Evolutionary conservation across 1,284 basidiomycete genomes (phyloP).

Genomic region (Tetrapyrgos nigripes): DNA sequence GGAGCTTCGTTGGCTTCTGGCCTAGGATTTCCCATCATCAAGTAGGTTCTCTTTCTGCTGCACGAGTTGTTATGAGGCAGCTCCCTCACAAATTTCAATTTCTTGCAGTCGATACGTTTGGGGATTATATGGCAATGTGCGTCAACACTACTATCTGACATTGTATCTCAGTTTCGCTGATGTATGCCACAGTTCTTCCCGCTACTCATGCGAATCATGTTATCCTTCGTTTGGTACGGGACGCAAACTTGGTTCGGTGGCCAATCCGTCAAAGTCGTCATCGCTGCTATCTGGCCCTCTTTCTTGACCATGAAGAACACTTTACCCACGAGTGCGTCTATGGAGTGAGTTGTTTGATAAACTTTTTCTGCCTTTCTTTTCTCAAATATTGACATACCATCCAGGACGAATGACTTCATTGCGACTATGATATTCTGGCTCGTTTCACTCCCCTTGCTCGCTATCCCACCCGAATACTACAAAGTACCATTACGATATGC

Average conservation of each 20-base stretch:
- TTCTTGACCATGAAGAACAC: constrained; percentile 2
- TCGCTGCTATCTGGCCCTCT: not conserved
- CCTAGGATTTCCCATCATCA: constrained; percentile 3
- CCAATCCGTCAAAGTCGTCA: constrained; percentile 1
- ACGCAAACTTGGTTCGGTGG: constrained; percentile 3
- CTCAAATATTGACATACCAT: too few relatives aligned
- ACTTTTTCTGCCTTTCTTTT: too few relatives aligned
- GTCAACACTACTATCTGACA: not conserved
- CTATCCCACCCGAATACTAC: constrained; percentile 1
- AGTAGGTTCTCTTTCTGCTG: not conserved
- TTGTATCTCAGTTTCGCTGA: not conserved
- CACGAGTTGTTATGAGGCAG: not conserved
- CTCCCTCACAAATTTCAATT: too few relatives aligned
- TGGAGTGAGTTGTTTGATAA: constrained; percentile 3
- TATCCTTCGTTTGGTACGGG: constrained; percentile 4
- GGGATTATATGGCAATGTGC: constrained; percentile 3
- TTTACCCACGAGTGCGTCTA: not conserved
- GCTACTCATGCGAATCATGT: constrained; percentile 1
- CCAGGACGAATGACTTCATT: constrained; percentile 1
- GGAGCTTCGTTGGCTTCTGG: constrained; percentile 5
- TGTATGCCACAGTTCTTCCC: not conserved
- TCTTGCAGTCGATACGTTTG: not conserved
- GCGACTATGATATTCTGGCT: not conserved
- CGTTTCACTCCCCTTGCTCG: not conserved
- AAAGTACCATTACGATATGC: constrained; percentile 4